Evolutionary conservation across 306 rosid genomes (phyloP).

Genomic region (Sophora flavescens): DNA sequence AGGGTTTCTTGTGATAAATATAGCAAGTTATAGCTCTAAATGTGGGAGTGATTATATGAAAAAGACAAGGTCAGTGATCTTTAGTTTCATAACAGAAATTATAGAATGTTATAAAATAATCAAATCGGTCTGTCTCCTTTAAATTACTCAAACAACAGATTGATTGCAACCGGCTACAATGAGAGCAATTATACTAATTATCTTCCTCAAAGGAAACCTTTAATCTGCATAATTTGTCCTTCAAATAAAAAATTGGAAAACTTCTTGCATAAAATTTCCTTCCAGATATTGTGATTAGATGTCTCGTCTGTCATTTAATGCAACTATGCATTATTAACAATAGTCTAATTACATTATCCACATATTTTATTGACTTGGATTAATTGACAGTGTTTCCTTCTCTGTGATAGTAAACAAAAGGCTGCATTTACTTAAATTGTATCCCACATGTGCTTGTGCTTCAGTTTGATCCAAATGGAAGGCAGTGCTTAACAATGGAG

Average conservation of each 20-base stretch:
- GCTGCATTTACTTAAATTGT: constrained; percentile 15
- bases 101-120: background rate
- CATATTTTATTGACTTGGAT: constrained; percentile 21
- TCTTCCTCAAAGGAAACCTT: background rate
- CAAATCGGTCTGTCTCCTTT: background rate
- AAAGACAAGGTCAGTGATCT: background rate
- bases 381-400: background rate
- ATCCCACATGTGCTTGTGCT: constrained; percentile 31
- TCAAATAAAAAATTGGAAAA: background rate
- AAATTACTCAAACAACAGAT: background rate
- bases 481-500: constrained; percentile 93
- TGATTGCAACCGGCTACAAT: background rate
- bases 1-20: constrained; percentile 9
- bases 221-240: background rate
- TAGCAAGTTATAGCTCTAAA: background rate
- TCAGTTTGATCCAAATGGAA: constrained; percentile 95
- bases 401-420: background rate
- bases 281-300: background rate
- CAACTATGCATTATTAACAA: background rate
- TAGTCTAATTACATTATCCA: background rate
- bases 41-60: background rate
- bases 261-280: background rate
- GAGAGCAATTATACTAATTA: background rate
- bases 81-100: background rate
- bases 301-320: background rate